phyloP scores from a whole-genome alignment of 257 asterid genomes.

The Solanum piurae region DNA sequence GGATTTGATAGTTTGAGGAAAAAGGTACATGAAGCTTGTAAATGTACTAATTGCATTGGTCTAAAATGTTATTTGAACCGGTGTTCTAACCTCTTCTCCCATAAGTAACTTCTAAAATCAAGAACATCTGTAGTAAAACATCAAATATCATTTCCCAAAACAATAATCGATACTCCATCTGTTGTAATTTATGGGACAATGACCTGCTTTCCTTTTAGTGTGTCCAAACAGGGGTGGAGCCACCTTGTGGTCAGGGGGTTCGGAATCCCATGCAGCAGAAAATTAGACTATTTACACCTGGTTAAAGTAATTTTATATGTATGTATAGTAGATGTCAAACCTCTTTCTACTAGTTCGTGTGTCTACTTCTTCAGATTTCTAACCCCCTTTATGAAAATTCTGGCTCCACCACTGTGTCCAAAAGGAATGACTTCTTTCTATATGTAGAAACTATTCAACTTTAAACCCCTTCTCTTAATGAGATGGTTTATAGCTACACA shows the following conservation, averaged over 20 bases:
- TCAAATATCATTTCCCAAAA: neutral
- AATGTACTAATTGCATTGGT: neutral
- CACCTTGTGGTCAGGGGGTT: neutral
- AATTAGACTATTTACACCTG: neutral
- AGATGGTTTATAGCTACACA: neutral
- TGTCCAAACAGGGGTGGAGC: neutral
- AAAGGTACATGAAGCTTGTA: neutral
- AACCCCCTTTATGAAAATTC: too few species aligned
- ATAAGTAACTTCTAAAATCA: neutral
- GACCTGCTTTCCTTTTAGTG: neutral
- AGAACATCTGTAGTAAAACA: neutral
- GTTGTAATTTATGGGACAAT: neutral
- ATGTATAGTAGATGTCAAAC: neutral
- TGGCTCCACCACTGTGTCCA: too few species aligned
- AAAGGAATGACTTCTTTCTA: neutral
- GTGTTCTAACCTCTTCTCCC: neutral
- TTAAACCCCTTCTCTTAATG: neutral
- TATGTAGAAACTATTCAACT: neutral
- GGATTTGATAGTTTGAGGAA: neutral
- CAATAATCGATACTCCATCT: neutral
- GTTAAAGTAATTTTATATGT: neutral
- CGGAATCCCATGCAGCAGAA: neutral
- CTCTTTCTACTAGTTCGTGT: neutral
- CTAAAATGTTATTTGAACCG: neutral
- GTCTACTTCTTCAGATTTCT: neutral